Evolutionary conservation across 306 rosid genomes (phyloP).

Genomic region (Cucurbita maxima): DNA sequence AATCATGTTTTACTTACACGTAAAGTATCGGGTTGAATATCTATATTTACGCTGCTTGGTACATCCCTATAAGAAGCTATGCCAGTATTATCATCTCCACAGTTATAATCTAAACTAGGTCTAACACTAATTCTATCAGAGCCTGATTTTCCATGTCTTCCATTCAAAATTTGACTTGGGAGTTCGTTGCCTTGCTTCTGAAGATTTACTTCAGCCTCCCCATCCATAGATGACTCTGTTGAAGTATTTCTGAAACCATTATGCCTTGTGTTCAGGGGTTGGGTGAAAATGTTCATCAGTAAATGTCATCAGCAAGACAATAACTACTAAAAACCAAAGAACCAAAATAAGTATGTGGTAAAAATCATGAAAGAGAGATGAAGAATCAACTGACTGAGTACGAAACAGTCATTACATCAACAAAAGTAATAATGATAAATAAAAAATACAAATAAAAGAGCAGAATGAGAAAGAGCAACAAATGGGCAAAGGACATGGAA

Average conservation of each 20-base stretch:
- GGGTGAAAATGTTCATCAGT: conserved; percentile 14
- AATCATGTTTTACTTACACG: conserved; percentile 19
- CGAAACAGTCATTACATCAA: not conserved
- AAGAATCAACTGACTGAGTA: not conserved
- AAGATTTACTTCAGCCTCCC: conserved; percentile 36
- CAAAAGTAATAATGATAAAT: not conserved
- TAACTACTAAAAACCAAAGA: not conserved
- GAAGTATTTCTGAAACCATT: conserved; percentile 23
- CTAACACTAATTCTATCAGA: conserved; percentile 18
- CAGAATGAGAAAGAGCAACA: not conserved
- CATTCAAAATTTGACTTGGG: conserved; percentile 14
- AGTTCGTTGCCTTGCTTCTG: conserved; percentile 24
- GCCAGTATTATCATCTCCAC: conserved; percentile 6
- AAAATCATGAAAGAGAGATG: not conserved
- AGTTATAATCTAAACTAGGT: conserved; percentile 15
- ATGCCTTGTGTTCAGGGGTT: conserved; percentile 10
- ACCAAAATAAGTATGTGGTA: not conserved
- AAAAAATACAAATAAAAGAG: not conserved
- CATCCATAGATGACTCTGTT: conserved; percentile 28
- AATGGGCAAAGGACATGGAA: not conserved
- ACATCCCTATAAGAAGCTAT: conserved; percentile 13
- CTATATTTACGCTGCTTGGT: conserved; percentile 6
- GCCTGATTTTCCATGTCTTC: conserved; percentile 17
- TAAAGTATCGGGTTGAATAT: conserved; percentile 13
- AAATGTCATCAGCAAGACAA: not conserved